Evolutionary conservation across 1,284 basidiomycete genomes (phyloP).

Genomic region (Moniliophthora roreri): DNA sequence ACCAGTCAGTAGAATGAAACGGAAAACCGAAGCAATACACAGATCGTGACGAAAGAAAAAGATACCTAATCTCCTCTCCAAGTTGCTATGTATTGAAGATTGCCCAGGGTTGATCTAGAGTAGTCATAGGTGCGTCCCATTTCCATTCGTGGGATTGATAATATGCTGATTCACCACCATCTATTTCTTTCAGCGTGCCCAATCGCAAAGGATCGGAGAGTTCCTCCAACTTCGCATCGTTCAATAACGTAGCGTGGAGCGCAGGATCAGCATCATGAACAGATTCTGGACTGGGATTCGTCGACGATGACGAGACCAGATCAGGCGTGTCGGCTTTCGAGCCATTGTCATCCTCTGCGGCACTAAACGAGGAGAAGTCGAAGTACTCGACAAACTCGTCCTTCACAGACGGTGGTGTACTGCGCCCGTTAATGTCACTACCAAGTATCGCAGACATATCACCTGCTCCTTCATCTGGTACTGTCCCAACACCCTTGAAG

Average conservation of each 20-base stretch:
- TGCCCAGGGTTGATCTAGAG: slow-evolving; percentile 70
- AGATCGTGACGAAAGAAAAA: slow-evolving; percentile 18
- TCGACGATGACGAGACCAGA: slow-evolving; percentile 64
- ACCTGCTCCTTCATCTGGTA: slow-evolving; percentile 37
- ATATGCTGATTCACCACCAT: slow-evolving; percentile 72
- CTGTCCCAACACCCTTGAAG: slow-evolving; percentile 50
- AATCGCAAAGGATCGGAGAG: slow-evolving; percentile 53
- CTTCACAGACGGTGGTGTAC: slow-evolving; percentile 32
- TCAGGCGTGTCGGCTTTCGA: slow-evolving; percentile 72
- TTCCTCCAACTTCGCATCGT: slow-evolving; percentile 48
- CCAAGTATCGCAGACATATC: slow-evolving; percentile 30
- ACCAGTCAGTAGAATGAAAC: slow-evolving; percentile 21
- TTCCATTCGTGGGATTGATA: slow-evolving; percentile 67
- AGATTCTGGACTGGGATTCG: slow-evolving; percentile 76
- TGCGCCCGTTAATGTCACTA: slow-evolving; percentile 26
- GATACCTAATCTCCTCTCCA: slow-evolving; percentile 21
- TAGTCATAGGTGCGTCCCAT: slow-evolving; percentile 67
- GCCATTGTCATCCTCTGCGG: slow-evolving; percentile 54
- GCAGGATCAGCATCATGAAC: slow-evolving; percentile 56
- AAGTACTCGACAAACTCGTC: slow-evolving; percentile 60
- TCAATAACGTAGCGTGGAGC: slow-evolving; percentile 33
- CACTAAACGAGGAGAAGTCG: slow-evolving; percentile 61
- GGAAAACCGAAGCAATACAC: slow-evolving; percentile 20
- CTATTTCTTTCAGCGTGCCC: slow-evolving; percentile 66
- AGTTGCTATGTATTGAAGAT: slow-evolving; percentile 54